Base-by-base conservation (phyloP, 1,284 basidiomycete genomes). In the Pseudozyma sp. region DNA sequence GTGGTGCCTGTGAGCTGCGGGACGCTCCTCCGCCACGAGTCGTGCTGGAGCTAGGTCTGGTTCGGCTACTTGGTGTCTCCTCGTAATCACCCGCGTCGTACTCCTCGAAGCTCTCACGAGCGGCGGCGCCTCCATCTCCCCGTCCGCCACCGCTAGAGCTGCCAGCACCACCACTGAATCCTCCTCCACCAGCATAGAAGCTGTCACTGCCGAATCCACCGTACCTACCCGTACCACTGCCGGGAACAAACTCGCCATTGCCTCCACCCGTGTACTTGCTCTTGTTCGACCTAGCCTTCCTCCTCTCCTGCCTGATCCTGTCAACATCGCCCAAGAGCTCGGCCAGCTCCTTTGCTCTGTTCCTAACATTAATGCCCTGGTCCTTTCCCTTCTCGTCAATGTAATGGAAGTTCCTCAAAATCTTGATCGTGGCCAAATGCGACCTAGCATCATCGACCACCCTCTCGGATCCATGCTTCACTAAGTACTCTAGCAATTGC, bases 301-400 rank as follows among this genome's bases (percentile, higher is more conserved):
- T 89, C 47, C 96, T 90, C 86, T 99, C 97, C 3, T 86, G 76
- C 51, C 96, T 90, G 70, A 99, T 96, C 78, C 90, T 90, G 40
- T 99, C 96, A 6, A 99, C 91, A 83, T 99, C 96, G 1, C 90
- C 89, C 0, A 99, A 88, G 1, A 99, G 88, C 53, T 94, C 91
- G 12, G 93, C 92, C 14, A 99, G 88, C 86, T 99, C 96, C 63
- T 92, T 92, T 19, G 97, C 91, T 25, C 96, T 91, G 85, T 97
- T 97, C 52, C 96, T 92, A 52, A 99, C 95, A 80, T 99, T 99
- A 80, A 97, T 90, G n/a, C 96, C 96, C 86, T 99, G 94, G 83
- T 99, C 97, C 86, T 99, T 99, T 64, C 94, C 95, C 87, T 96
- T 97, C 77, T 99, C 96, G 80, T 99, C 97, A 63, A 97, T 94